Base-by-base conservation (phyloP, 768 basidiomycete genomes). In the Lactarius indigo region DNA sequence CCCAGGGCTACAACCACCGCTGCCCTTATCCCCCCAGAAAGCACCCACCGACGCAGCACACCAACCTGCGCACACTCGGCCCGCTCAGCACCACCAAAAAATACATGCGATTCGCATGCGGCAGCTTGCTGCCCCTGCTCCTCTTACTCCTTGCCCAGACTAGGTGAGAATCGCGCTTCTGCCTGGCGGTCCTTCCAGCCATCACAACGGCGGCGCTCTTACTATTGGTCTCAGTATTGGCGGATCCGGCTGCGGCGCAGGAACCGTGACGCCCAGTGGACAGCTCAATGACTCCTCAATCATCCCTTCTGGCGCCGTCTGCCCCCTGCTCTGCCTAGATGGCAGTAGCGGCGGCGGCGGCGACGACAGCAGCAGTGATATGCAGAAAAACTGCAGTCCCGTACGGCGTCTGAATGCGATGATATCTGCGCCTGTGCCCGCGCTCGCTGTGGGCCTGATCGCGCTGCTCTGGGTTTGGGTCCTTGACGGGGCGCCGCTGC, bases 381-480 rank as follows among this genome's bases (percentile, higher is more conserved):
- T n/a, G 23, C 47, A 6, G 23, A 12, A 50, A 50, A 23, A 50
- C 23, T 23, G 50, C 26, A 50, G 23, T 23, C 47, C 44, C 10
- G 12, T 5, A 23, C 9, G n/a, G 44, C 5, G 23, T 9, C 47
- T 50, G 23, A 23, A 13, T 12, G 13, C 47, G 47, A 13, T 50
- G 23, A 23, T 15, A 5, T 12, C 23, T 23, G 47, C 47, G 17
- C 20, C 52, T 5, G 20, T 37, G 35, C 66, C 52, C 1, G 28
- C 15, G 20, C 26, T 68, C 17, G n/a, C 28, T 18, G 13, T 60
- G 6, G 54, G 66, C 28, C 18, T 56, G 3, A 26, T 64, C 12
- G 41, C 52, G 2, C 42, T 68, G 52, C 57, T 68, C 20, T 68
- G 66, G 66, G 26, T 50, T 26, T 64, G 61, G 57, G 9, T 59